Evolutionary conservation across 2,329 filamentous ascomycete genomes (phyloP).

Genomic region (Aspergillus quadricinctus): DNA sequence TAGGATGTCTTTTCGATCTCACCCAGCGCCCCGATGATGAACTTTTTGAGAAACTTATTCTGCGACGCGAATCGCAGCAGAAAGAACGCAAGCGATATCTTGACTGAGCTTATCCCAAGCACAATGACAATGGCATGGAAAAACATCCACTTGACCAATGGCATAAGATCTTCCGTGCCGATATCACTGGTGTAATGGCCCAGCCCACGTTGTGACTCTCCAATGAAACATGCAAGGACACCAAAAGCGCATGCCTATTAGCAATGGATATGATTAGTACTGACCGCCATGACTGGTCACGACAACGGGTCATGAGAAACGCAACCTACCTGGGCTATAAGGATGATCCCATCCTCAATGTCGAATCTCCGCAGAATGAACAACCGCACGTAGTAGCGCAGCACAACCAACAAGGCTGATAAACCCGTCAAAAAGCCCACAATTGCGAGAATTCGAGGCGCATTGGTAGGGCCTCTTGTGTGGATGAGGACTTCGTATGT

Average conservation of each 20-base stretch:
- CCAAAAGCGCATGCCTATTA: slow-evolving; percentile 19
- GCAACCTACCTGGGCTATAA: slow-evolving; percentile 37
- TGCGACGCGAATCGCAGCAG: slow-evolving; percentile 38
- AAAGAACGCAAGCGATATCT: slow-evolving; percentile 39
- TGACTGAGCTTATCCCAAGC: slow-evolving; percentile 41
- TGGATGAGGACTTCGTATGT: background rate
- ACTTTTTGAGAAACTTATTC: slow-evolving; percentile 25
- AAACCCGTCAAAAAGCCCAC: slow-evolving; percentile 36
- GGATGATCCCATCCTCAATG: slow-evolving; percentile 47
- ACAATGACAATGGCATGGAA: slow-evolving; percentile 47
- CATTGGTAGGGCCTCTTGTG: slow-evolving; percentile 1
- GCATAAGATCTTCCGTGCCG: slow-evolving; percentile 25
- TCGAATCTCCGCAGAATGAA: slow-evolving; percentile 47
- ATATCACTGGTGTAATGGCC: slow-evolving; percentile 44
- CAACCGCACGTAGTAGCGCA: slow-evolving; percentile 46
- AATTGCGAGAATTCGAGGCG: slow-evolving; percentile 35
- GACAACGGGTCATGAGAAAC: slow-evolving; percentile 14
- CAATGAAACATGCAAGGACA: slow-evolving; percentile 40
- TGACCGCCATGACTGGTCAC: background rate
- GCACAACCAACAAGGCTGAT: slow-evolving; percentile 36
- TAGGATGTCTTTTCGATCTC: background rate
- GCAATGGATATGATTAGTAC: background rate
- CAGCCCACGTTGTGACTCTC: slow-evolving; percentile 44
- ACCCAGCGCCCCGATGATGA: slow-evolving; percentile 35
- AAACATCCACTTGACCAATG: slow-evolving; percentile 42